Evolutionary conservation across 495 filamentous ascomycete species (phyloP).

Genomic region (Daldinia vernicosa): DNA sequence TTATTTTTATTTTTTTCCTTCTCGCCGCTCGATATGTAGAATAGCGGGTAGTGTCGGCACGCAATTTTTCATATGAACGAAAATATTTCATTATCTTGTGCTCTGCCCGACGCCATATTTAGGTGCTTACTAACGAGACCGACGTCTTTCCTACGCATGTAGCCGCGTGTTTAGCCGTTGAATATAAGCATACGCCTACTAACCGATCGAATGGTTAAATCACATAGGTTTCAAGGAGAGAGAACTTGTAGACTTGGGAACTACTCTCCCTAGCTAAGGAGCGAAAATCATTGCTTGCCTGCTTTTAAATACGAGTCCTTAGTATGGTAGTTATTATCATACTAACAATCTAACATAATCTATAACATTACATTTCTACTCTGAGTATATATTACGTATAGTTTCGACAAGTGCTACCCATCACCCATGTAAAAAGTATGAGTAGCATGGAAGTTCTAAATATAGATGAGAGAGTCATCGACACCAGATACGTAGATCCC

Average conservation of each 20-base stretch:
- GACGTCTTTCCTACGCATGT: not conserved
- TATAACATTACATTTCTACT: not conserved
- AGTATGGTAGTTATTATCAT: not conserved
- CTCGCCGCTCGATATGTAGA: too few species aligned
- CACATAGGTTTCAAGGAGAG: not conserved
- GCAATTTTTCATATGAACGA: not conserved
- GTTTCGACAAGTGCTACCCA: not conserved
- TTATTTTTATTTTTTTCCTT: not conserved
- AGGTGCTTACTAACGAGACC: not conserved
- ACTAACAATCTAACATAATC: not conserved
- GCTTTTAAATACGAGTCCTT: not conserved
- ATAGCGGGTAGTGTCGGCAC: not conserved
- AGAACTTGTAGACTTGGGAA: not conserved
- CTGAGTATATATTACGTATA: not conserved
- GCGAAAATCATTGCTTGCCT: not conserved
- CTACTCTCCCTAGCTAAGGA: too few species aligned
- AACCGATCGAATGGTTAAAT: not conserved
- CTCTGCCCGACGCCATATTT: not conserved
- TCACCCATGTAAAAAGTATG: not conserved
- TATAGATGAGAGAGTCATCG: not conserved
- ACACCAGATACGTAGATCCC: not conserved
- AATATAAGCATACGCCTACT: not conserved
- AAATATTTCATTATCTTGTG: not conserved
- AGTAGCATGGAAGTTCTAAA: not conserved
- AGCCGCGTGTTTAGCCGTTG: not conserved